Conservation (phyloP, 352 stramenopile species). For the Globisporangium okanoganense region DNA sequence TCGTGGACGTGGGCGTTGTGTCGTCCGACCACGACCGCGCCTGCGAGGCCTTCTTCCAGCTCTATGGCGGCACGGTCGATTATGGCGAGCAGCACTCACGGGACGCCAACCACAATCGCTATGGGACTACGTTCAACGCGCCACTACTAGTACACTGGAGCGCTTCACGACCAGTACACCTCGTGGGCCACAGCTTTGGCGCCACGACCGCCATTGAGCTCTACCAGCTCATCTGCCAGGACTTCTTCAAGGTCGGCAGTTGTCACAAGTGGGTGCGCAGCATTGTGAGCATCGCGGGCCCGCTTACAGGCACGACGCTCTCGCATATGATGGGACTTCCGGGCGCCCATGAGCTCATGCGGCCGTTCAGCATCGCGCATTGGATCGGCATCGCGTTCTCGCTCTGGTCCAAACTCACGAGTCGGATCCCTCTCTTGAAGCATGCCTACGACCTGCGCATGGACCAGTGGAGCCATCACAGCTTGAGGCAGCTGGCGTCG, state of each 20-base stretch:
- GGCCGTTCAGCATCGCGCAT: slow-evolving; percentile 30
- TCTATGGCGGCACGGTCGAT: too few relatives aligned
- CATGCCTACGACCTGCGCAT: slow-evolving; percentile 46
- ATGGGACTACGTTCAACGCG: too few relatives aligned
- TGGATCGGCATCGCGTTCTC: slow-evolving; percentile 31
- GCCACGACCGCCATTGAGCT: slow-evolving; percentile 28
- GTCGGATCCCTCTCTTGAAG: slow-evolving; percentile 34
- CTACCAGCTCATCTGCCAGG: slow-evolving; percentile 27
- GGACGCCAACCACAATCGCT: too few relatives aligned
- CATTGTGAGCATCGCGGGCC: slow-evolving; percentile 4
- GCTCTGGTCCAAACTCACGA: slow-evolving; percentile 38
- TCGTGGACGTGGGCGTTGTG: too few relatives aligned
- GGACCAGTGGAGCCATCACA: slow-evolving; percentile 40
- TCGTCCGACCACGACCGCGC: too few relatives aligned
- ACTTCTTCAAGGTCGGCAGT: slow-evolving; percentile 23
- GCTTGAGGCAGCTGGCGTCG: not conserved
- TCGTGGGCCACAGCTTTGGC: slow-evolving; percentile 26
- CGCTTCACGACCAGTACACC: slow-evolving; percentile 23
- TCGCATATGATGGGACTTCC: slow-evolving; percentile 42
- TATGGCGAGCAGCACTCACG: too few relatives aligned
- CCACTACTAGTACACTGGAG: too few relatives aligned
- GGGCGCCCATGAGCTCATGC: slow-evolving; percentile 22
- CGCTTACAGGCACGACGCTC: slow-evolving; percentile 2
- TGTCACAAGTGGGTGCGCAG: slow-evolving; percentile 15
- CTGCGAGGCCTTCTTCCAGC: too few relatives aligned